Evolutionary conservation across 345 rosid genomes (phyloP).

Genomic region (Acer negundo): DNA sequence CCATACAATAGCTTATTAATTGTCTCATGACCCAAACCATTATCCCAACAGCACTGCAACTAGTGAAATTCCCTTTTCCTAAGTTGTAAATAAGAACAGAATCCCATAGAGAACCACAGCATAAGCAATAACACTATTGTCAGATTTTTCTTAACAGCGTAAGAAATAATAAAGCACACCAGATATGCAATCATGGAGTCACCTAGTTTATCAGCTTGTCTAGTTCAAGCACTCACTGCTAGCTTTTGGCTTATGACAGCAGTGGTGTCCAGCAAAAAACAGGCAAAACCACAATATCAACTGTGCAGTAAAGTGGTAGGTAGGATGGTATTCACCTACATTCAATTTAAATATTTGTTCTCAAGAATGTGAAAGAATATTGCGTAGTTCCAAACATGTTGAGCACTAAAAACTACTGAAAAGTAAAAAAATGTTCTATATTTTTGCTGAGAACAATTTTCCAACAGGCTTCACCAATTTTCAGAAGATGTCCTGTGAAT

Average conservation of each 20-base stretch:
- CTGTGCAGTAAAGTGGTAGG: background rate
- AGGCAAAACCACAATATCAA: background rate
- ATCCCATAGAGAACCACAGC: background rate
- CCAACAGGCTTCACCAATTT: background rate
- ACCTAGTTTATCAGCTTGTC: constrained; percentile 6
- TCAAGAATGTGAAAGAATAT: background rate
- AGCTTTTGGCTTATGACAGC: background rate
- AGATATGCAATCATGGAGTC: background rate
- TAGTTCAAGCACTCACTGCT: background rate
- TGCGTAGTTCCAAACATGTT: background rate
- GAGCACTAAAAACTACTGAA: background rate
- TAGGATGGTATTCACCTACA: background rate
- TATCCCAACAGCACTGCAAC: background rate
- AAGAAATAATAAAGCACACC: background rate
- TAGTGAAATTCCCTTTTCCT: background rate
- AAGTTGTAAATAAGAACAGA: background rate
- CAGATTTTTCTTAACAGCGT: constrained; percentile 4
- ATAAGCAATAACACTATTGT: background rate
- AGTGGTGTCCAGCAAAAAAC: background rate
- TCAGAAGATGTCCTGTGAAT: constrained; percentile 14
- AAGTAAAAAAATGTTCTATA: background rate
- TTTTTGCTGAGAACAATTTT: background rate
- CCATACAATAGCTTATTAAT: background rate
- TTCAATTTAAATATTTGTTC: background rate
- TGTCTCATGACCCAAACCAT: background rate